Conservation (phyloP, 805 yeast species). For the Metschnikowia sp. region DNA sequence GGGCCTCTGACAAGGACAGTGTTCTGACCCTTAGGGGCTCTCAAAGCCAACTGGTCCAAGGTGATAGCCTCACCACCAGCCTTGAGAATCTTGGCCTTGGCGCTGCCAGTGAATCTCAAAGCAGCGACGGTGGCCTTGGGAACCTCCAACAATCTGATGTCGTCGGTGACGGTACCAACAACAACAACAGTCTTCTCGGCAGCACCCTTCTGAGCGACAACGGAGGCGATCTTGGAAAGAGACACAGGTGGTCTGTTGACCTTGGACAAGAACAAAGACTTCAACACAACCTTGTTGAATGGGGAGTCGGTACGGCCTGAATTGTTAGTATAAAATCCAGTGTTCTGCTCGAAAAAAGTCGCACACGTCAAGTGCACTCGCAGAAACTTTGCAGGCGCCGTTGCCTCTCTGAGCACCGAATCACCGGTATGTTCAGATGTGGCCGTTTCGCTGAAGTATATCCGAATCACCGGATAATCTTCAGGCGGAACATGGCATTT, state of each 20-base stretch:
- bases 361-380: slow-evolving; percentile 29
- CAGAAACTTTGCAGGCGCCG: slow-evolving; percentile 17
- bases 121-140: slow-evolving; percentile 99
- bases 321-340: slow-evolving; percentile 33
- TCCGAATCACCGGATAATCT: neutral
- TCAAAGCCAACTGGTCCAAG: slow-evolving; percentile 97
- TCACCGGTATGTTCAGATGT: slow-evolving; percentile 11
- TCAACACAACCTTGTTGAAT: slow-evolving; percentile 97
- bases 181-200: slow-evolving; percentile 80
- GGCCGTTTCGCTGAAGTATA: neutral
- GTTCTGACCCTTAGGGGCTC: slow-evolving; percentile 99
- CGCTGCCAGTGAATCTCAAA: slow-evolving; percentile 98
- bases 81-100: slow-evolving; percentile 94
- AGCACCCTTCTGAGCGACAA: slow-evolving; percentile 78
- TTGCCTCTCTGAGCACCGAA: slow-evolving; percentile 2
- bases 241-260: slow-evolving; percentile 99
- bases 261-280: slow-evolving; percentile 94
- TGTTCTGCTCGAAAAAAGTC: slow-evolving; percentile 45
- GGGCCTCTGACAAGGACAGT: slow-evolving; percentile 98
- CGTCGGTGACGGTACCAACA: slow-evolving; percentile 99
- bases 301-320: slow-evolving; percentile 96
- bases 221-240: slow-evolving; percentile 83
- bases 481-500: neutral
- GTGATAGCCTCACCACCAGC: slow-evolving; percentile 99
- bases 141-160: slow-evolving; percentile 86